Evolutionary conservation across 2,329 filamentous ascomycete genomes (phyloP), one percentile per base, ranked within the genome.

Genomic region (Colletotrichum lindemuthianum): DNA sequence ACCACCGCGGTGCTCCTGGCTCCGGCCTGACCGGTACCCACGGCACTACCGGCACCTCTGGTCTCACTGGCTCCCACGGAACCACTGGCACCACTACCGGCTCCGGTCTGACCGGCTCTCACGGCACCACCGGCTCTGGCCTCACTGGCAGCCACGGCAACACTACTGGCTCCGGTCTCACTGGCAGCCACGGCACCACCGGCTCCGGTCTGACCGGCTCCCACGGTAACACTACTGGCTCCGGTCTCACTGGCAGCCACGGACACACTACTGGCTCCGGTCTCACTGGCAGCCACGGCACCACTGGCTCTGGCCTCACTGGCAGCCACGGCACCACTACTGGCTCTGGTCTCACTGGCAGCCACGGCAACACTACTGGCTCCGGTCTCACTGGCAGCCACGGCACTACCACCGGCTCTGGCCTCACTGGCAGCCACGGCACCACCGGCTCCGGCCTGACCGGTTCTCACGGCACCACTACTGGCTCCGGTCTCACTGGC

Each of bases 221-320:
- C 16, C 39, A 48, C 37, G 84, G 84, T n/a, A n/a, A n/a, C n/a
- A n/a, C n/a, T n/a, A 58, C 63, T 8, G 59, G 57, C 16, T 57
- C 37, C n/a, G 69, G 68, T 16, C 34, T 37, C 15, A 43, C 55
- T 16, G 61, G 64, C 41, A 65, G 61, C 16, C 39, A 48, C 37
- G 84, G 84, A 0, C 59, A 34, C 33, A 50, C 59, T 75, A 73
- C 69, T 6, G 59, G 57, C 16, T 57, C 37, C n/a, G 69, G 68
- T 16, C 15, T 37, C n/a, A 43, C 55, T 16, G 61, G 64, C 39
- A 65, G 60, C n/a, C 39, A 48, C 37, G 84, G 84, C 39, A 50
- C 59, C 76, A 73, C 69, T 8, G 59, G 57, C 16, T 57, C 37
- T 16, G 69, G 68, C 24, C 34, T 37, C 24, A 43, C 55, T 24